phyloP scores from a whole-genome alignment of 2,329 filamentous ascomycete species.

The Grosmannia serpens region DNA sequence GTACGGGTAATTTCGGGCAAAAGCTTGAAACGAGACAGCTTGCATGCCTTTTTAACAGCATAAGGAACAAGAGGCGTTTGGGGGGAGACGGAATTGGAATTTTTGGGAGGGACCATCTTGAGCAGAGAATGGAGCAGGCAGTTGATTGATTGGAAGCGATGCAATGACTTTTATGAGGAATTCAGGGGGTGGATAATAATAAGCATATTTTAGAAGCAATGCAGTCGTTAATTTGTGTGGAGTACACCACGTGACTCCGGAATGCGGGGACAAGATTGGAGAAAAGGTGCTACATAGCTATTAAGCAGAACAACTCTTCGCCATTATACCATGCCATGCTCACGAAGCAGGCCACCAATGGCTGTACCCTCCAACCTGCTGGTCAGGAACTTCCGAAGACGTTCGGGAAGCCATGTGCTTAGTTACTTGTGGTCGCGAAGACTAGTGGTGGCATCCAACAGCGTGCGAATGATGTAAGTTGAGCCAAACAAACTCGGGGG shows the following conservation, averaged over 20 bases:
- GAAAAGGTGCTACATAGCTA: too few species aligned
- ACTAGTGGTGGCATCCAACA: slow-evolving; percentile 14
- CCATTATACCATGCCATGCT: slow-evolving; percentile 10
- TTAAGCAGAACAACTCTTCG: too few species aligned
- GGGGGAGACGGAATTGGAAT: not conserved
- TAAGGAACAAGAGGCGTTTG: not conserved
- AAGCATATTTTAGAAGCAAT: too few species aligned
- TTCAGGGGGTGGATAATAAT: not conserved
- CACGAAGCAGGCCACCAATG: slow-evolving; percentile 11
- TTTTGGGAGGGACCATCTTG: not conserved
- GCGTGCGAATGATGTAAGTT: slow-evolving; percentile 16
- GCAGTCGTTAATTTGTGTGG: too few species aligned
- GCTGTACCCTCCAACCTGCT: slow-evolving; percentile 10
- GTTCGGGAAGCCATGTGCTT: slow-evolving; percentile 11
- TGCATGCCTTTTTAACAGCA: not conserved
- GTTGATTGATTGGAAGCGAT: not conserved
- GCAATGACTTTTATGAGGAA: not conserved
- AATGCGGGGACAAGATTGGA: too few species aligned
- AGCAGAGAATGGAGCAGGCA: not conserved
- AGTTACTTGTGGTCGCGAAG: slow-evolving; percentile 14
- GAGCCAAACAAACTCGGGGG: slow-evolving; percentile 19
- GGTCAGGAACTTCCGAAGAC: slow-evolving; percentile 9
- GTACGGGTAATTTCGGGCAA: too few species aligned
- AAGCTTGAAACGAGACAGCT: not conserved
- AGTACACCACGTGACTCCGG: too few species aligned